These are phyloP conservation scores for Cytauxzoon felis DNA, from an alignment of 169 alveolate genomes.

Conservation along the genomic window DNA sequence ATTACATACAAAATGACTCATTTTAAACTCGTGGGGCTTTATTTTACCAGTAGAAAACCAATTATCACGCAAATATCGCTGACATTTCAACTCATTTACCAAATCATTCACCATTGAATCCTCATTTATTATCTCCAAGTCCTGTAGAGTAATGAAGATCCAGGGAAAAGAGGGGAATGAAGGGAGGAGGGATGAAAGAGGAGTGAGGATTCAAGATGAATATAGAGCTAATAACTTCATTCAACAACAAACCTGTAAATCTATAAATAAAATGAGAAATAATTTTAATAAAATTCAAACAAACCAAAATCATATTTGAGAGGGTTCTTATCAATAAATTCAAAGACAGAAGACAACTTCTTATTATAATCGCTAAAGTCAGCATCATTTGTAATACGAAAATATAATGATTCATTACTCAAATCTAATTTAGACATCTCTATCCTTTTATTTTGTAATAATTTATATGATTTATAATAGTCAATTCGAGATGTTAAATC, in stretches of 20 bases:
- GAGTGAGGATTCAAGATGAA: too few species aligned
- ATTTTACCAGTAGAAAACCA: conserved; percentile 60
- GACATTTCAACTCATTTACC: conserved; percentile 19
- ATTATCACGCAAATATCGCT: conserved; percentile 43
- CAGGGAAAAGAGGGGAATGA: too few species aligned
- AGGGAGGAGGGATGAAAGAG: too few species aligned
- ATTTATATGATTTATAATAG: conserved; percentile 8
- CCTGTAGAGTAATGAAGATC: too few species aligned
- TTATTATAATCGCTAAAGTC: conserved; percentile 16
- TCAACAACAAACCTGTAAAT: too few species aligned
- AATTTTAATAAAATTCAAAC: too few species aligned
- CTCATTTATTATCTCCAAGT: too few species aligned
- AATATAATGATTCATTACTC: conserved; percentile 11
- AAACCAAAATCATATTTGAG: too few species aligned
- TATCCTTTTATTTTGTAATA: conserved; percentile 19
- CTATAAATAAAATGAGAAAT: too few species aligned
- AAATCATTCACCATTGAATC: conserved; percentile 15
- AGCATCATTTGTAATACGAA: conserved; percentile 7
- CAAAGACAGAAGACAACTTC: too few species aligned
- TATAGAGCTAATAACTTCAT: too few species aligned
- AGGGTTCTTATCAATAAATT: too few species aligned
- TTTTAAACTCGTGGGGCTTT: conserved; percentile 26
- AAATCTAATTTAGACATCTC: background rate
- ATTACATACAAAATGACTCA: conserved; percentile 56
- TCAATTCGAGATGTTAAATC: conserved; percentile 20